Base-by-base conservation (phyloP, 106 monocot genomes). In the Vanilla planifolia region DNA sequence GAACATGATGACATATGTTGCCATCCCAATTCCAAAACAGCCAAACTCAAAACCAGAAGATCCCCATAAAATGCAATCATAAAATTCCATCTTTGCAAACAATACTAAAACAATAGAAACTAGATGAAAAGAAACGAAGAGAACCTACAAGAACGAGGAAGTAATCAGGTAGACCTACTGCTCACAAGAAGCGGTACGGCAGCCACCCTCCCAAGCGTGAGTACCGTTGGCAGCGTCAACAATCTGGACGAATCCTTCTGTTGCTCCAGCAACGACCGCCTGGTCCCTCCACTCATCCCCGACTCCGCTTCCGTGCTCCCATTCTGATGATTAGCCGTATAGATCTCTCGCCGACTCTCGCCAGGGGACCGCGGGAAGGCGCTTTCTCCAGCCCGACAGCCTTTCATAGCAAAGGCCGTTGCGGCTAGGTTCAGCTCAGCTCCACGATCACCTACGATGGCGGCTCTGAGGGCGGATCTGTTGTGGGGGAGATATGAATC, bases 151-250 rank as follows among this genome's bases (percentile, higher is more conserved):
- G 44, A 15, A 19, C 17, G 45, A 17, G 3, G 20, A 45, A 19
- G 6, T 19, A 50, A 16, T 37, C 65, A 72, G 60, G 20, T 52
- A 74, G 33, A 81, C 81, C 68, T 78, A 87, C 86, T 81, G 72
- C 72, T 60, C 19, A 81, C 69, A 44, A 87, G 77, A 55, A 87
- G 51, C 5, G 86, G 81, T 6, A 82, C 81, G 8, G 81, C 86
- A 5, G 62, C 86, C 11, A 87, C 86, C 16, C 86, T 66, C n/a
- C 81, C 78, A 6, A 87, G 81, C 23, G 86, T 87, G 48, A 87
- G 78, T 10, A 81, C 53, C 8, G 86, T 86, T 5, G 86, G 86
- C 60, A 79, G 46, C 37, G 78, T 87, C 60, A 87, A 52, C 65
- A 87, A 41, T 61, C 61, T 74, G 9, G 60, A 8, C 42, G 59